Evolutionary conservation across 2,329 filamentous ascomycete genomes (phyloP), one percentile per base, ranked within the genome.

Genomic region (Epichloe sylvatica): DNA sequence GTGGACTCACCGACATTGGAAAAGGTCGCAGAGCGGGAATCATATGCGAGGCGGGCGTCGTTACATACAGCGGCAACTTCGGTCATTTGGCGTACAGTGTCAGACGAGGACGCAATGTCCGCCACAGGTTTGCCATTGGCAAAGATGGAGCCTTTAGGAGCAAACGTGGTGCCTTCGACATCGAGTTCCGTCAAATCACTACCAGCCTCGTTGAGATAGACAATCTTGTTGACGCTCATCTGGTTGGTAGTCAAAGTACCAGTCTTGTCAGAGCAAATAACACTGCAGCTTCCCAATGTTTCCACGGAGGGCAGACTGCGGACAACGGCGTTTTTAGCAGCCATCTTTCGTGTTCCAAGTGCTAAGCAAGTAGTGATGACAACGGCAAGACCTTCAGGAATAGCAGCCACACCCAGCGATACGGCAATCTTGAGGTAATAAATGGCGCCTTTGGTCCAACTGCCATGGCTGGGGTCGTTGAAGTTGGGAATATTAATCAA

Each of bases 361-460:
- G 92, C 92, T 53, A 98, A 74, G 67, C 92, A 98, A 33, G 92
- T 97, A n/a, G 92, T 98, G 58, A 98, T 98, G 57, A 98, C 94
- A 48, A 97, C 92, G 34, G 92, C 92, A 43, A 98, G 78, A 67
- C 94, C 92, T 71, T 98, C 92, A 0, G 92, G 92, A 62, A 98
- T 98, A 56, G 94, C 92, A 44, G 92, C 92, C 40, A 98, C 92
- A 68, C 92, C 94, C 37, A 98, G 84, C 46, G 92, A 98, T 40
- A 98, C 94, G 40, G 92, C 92, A 64, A 98, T 98, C 76, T 98
- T 98, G 60, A 98, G 80, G 69, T 98, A 98, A 76, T 98, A 98
- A 62, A 98, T 97, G 52, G 92, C 92, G 52, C 92, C 92, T 74
- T 97, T 98, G 55, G 87, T 79, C 83, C 89, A 96, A 67, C 81